Evolutionary conservation across 139 green algal genomes (phyloP).

Genomic region (Micractinium sp.): DNA sequence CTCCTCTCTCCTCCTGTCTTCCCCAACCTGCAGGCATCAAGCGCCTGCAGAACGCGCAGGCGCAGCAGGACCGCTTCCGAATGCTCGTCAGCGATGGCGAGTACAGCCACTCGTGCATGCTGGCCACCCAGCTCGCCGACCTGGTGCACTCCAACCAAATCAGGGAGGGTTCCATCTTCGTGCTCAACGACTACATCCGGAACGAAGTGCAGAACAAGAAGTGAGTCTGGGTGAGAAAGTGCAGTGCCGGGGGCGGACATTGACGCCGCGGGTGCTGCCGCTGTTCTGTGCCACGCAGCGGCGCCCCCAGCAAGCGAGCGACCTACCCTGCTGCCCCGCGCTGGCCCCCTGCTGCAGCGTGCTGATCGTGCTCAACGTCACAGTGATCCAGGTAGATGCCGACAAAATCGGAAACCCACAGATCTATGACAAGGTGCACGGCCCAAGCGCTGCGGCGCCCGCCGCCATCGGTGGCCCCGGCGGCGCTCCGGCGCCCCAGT

Average conservation of each 20-base stretch:
- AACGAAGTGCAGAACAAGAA: constrained; percentile 46
- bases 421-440: constrained; percentile 4
- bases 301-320: too few relatives aligned
- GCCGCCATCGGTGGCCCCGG: neutral
- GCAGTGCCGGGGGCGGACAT: neutral
- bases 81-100: constrained; percentile 74
- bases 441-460: neutral
- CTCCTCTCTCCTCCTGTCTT: neutral
- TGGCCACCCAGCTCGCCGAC: constrained; percentile 83
- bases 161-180: constrained; percentile 60
- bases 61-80: constrained; percentile 59
- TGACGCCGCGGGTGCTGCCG: too few relatives aligned
- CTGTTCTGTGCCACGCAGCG: neutral
- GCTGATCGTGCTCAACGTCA: constrained; percentile 46
- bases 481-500: neutral
- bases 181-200: constrained; percentile 62
- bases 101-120: constrained; percentile 65
- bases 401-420: constrained; percentile 22
- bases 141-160: constrained; percentile 56
- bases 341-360: constrained; percentile 17
- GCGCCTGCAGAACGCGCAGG: constrained; percentile 30
- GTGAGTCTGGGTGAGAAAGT: constrained; percentile 6
- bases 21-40: constrained; percentile 46
- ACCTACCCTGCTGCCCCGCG: too few relatives aligned
- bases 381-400: constrained; percentile 2